These are phyloP conservation scores for Penstemon newberryi DNA, from an alignment of 257 asterid genomes.

Conservation along the genomic window DNA sequence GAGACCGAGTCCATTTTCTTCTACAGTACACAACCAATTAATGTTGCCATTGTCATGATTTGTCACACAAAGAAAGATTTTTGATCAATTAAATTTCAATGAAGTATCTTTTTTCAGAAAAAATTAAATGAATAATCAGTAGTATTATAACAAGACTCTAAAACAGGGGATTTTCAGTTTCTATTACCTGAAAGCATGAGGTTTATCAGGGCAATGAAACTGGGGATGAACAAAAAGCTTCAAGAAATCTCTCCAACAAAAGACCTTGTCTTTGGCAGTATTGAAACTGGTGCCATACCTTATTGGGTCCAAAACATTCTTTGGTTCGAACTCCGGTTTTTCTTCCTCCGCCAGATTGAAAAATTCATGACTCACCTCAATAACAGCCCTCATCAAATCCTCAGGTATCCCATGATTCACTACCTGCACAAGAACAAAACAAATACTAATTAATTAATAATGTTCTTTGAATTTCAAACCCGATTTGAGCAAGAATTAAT, in stretches of 20 bases:
- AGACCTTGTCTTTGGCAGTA: slow-evolving; percentile 41
- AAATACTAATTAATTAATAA: not conserved
- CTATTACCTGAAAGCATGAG: slow-evolving; percentile 54
- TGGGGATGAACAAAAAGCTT: slow-evolving; percentile 72
- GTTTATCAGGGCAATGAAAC: slow-evolving; percentile 57
- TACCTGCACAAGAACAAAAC: slow-evolving; percentile 35
- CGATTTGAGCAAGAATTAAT: too few relatives aligned
- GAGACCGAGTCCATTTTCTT: too few relatives aligned
- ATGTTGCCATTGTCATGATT: too few relatives aligned
- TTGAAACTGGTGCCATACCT: slow-evolving; percentile 83
- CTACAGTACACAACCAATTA: too few relatives aligned
- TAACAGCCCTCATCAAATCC: slow-evolving; percentile 37
- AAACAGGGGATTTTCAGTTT: too few relatives aligned
- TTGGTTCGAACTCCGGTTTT: slow-evolving; percentile 50
- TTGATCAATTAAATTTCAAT: too few relatives aligned
- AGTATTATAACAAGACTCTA: too few relatives aligned
- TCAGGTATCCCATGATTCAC: slow-evolving; percentile 77
- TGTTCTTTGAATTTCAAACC: not conserved
- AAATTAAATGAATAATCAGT: too few relatives aligned
- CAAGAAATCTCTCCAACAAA: slow-evolving; percentile 79
- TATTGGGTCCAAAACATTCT: slow-evolving; percentile 58
- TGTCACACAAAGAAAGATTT: too few relatives aligned
- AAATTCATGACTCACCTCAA: slow-evolving; percentile 48
- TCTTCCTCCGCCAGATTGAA: slow-evolving; percentile 66
- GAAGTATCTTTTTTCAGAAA: too few relatives aligned